Conservation (phyloP, 805 yeast genomes). For the Schizosaccharomyces lindneri region DNA sequence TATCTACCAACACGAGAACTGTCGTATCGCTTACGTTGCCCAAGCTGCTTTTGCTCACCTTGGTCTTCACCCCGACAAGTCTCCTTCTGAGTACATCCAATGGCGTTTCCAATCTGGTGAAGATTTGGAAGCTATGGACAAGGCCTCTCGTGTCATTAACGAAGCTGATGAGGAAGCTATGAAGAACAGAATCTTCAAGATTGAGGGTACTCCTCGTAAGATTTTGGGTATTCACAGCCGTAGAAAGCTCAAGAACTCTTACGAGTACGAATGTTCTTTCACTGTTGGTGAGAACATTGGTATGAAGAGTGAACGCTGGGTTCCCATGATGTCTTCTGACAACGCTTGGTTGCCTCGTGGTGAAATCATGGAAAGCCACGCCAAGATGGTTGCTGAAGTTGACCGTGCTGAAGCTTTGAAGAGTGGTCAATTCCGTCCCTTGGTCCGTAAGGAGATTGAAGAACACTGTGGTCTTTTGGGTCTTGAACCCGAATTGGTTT, state of each 20-base stretch:
- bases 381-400: conserved; percentile 98
- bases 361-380: conserved; percentile 87
- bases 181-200: conserved; percentile 91
- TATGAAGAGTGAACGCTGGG: conserved; percentile 98
- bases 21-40: conserved; percentile 99
- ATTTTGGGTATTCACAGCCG: conserved; percentile 80
- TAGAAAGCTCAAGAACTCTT: conserved; percentile 99
- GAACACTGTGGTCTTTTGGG: conserved; percentile 96
- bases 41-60: conserved; percentile 99
- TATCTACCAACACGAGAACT: conserved; percentile 97
- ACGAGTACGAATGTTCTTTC: conserved; percentile 98
- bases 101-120: conserved; percentile 99
- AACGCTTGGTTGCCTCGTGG: conserved; percentile 99
- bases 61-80: conserved; percentile 94
- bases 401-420: conserved; percentile 99
- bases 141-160: conserved; percentile 95
- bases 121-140: conserved; percentile 99
- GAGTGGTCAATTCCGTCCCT: conserved; percentile 99
- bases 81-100: conserved; percentile 98
- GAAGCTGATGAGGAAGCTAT: conserved; percentile 92
- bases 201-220: conserved; percentile 97
- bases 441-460: conserved; percentile 99
- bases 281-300: conserved; percentile 94
- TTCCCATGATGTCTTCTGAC: conserved; percentile 97
- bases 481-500: conserved; percentile 94